Conservation (phyloP, 345 rosid species). For the Eucalyptus cloeziana region DNA sequence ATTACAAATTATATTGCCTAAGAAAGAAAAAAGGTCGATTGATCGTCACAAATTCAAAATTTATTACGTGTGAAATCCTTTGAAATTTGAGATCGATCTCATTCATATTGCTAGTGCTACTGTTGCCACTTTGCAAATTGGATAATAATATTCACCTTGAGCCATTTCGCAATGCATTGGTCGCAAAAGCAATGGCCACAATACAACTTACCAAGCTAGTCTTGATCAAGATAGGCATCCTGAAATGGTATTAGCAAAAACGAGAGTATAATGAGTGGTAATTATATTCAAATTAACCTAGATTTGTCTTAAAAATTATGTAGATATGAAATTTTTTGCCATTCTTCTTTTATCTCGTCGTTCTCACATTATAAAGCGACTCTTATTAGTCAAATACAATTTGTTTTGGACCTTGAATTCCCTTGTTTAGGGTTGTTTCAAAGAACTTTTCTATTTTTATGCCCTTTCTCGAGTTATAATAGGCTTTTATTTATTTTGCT, state of each 20-base stretch:
- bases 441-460: no score
- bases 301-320: background rate
- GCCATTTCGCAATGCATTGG: accelerated
- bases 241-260: background rate
- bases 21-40: background rate
- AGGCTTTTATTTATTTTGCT: no score
- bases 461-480: background rate
- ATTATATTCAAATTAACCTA: background rate
- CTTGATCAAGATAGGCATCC: background rate
- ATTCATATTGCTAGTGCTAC: background rate
- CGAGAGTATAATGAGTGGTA: background rate
- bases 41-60: background rate
- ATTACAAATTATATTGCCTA: no score
- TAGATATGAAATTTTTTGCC: accelerated
- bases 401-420: background rate
- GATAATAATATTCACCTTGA: background rate
- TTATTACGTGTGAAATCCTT: background rate
- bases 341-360: accelerated
- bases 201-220: no score
- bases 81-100: background rate
- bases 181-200: accelerated
- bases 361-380: background rate
- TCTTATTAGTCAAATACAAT: background rate
- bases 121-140: background rate
- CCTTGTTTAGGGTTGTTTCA: background rate